A percentile compares a stretch with the other conserved stretches of the same genome.
phyloP scores from a whole-genome alignment of 306 rosid species.

The Rosa multiflora region DNA sequence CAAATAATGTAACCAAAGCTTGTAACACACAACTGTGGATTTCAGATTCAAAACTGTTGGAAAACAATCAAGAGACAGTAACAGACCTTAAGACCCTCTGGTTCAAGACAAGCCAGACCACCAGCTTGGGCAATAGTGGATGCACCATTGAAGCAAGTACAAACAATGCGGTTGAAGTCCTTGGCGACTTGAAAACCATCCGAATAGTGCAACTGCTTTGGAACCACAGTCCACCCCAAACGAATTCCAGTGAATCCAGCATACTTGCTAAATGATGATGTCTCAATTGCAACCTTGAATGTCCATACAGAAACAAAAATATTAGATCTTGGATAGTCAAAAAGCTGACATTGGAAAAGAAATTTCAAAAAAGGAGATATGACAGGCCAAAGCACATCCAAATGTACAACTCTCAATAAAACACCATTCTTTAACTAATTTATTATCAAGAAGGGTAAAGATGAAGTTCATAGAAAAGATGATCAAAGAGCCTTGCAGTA shows the following conservation, averaged over 20 bases:
- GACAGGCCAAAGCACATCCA: not conserved
- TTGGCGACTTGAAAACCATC: constrained; percentile 90
- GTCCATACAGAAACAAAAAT: not conserved
- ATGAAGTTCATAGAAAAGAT: not conserved
- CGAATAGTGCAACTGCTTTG: constrained; percentile 76
- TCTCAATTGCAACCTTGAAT: constrained; percentile 92
- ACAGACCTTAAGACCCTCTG: constrained; percentile 82
- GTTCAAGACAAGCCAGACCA: constrained; percentile 88
- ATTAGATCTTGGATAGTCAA: not conserved
- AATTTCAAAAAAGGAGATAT: not conserved
- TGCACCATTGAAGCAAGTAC: constrained; percentile 96
- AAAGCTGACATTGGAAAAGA: not conserved
- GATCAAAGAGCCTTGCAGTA: not conserved
- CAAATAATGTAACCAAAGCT: not conserved
- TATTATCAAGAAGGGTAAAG: no score
- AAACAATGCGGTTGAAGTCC: constrained; percentile 88
- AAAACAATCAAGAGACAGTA: constrained; percentile 15
- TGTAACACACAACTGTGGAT: not conserved
- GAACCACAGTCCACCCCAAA: constrained; percentile 93
- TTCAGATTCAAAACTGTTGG: not conserved
- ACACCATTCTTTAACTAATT: not conserved
- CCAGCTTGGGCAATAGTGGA: constrained; percentile 94
- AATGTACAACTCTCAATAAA: not conserved
- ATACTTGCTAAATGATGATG: constrained; percentile 89
- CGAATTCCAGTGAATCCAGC: constrained; percentile 99